A percentile compares a stretch with the other conserved stretches of the same genome.
These are phyloP conservation scores for Neurospora sp. DNA, from an alignment of 495 filamentous ascomycete genomes.

Conservation along the genomic window DNA sequence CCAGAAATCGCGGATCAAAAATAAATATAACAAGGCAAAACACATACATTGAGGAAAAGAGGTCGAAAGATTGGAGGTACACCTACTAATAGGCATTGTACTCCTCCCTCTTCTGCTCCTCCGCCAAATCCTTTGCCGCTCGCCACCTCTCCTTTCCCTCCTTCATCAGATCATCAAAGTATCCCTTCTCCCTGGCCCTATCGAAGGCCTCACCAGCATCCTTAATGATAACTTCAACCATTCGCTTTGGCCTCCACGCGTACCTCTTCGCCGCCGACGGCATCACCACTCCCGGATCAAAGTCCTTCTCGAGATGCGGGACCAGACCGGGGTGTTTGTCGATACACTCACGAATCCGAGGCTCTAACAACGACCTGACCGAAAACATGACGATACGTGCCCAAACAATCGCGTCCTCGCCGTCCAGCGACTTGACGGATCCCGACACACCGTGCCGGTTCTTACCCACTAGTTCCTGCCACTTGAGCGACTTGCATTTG, in stretches of 20 bases:
- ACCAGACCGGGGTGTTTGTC: not conserved
- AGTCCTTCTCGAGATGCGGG: not conserved
- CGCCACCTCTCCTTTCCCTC: not conserved
- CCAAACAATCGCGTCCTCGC: not conserved
- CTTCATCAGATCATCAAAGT: not conserved
- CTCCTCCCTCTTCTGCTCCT: not conserved
- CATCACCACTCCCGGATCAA: not conserved
- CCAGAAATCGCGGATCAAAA: not conserved
- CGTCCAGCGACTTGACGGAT: not conserved
- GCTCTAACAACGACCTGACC: not conserved
- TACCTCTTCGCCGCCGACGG: not conserved
- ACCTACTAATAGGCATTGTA: not conserved
- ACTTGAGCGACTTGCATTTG: not conserved
- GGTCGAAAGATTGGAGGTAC: not conserved
- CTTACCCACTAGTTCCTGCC: not conserved
- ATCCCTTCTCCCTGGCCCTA: not conserved
- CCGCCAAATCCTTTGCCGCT: not conserved
- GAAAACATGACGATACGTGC: not conserved
- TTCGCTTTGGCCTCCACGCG: not conserved
- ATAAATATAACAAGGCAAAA: not conserved
- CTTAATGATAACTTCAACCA: not conserved
- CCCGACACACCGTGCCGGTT: not conserved
- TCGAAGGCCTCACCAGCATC: not conserved
- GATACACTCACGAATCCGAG: not conserved
- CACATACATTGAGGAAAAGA: not conserved